phyloP scores from a whole-genome alignment of 352 stramenopile species.

The Phytopythium cucurbitacearum region DNA sequence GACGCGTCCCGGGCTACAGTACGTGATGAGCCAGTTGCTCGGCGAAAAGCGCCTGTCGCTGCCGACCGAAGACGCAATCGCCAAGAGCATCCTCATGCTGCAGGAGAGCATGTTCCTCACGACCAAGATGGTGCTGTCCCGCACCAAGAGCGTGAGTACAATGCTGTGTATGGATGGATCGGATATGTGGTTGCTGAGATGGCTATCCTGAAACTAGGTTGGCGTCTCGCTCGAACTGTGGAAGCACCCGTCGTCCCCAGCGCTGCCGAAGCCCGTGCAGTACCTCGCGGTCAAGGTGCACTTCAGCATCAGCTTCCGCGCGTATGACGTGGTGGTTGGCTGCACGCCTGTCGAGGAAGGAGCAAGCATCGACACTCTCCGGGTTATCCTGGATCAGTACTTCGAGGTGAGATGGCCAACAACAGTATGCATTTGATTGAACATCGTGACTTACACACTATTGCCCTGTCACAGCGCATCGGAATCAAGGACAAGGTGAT shows the following conservation, averaged over 20 bases:
- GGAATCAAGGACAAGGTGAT: conserved; percentile 77
- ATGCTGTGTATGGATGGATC: not conserved
- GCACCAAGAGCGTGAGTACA: conserved; percentile 40
- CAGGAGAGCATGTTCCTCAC: conserved; percentile 70
- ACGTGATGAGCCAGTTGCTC: conserved; percentile 58
- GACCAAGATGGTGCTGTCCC: conserved; percentile 57
- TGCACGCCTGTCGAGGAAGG: conserved; percentile 41
- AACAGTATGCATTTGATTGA: not conserved
- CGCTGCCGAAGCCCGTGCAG: conserved; percentile 29
- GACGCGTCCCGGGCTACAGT: conserved; percentile 56
- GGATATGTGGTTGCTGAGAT: too few species aligned
- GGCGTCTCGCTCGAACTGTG: conserved; percentile 67
- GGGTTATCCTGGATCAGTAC: conserved; percentile 47
- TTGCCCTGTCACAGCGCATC: conserved; percentile 19
- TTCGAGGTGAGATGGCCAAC: conserved; percentile 29
- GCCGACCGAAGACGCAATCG: conserved; percentile 50
- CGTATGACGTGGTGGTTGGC: conserved; percentile 58
- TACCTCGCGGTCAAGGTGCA: conserved; percentile 70
- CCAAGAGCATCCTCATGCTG: conserved; percentile 60
- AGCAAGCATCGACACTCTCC: conserved; percentile 34
- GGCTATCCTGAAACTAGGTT: conserved; percentile 15
- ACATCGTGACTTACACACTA: not conserved
- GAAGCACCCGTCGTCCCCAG: conserved; percentile 27
- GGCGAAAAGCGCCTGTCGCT: conserved; percentile 63
- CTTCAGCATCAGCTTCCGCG: conserved; percentile 74